A percentile compares a stretch with the other conserved stretches of the same genome.
phyloP scores from a whole-genome alignment of 176 grass and related monocot genomes.

The Calamus simplicifolius region DNA sequence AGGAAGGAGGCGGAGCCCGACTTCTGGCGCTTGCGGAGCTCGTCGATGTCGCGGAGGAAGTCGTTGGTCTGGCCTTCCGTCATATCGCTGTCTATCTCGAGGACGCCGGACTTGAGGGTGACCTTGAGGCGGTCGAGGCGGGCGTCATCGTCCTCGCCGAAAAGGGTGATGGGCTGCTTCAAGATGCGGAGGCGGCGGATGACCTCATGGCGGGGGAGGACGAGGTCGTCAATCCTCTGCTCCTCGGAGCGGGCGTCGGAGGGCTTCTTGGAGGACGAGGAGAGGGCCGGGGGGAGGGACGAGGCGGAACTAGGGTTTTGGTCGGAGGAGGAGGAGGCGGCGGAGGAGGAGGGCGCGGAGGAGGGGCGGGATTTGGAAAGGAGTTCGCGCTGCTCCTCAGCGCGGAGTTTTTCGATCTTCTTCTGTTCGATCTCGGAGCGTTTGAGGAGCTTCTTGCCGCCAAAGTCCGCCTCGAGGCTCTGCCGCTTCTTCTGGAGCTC shows the following conservation, averaged over 20 bases:
- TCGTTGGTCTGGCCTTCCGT: slow-evolving; percentile 86
- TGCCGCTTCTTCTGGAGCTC: slow-evolving; percentile 80
- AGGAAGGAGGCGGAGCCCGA: slow-evolving; percentile 23
- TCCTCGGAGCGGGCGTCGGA: slow-evolving; percentile 29
- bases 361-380: slow-evolving; percentile 30
- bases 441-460: slow-evolving; percentile 64
- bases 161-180: slow-evolving; percentile 67
- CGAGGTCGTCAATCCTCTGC: slow-evolving; percentile 37
- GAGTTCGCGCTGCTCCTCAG: slow-evolving; percentile 42
- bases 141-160: slow-evolving; percentile 71
- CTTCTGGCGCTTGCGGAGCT: slow-evolving; percentile 73
- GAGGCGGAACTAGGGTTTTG: not conserved
- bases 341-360: not conserved
- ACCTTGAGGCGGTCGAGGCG: slow-evolving; percentile 59
- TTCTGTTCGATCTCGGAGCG: slow-evolving; percentile 90
- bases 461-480: slow-evolving; percentile 51
- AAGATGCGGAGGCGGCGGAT: slow-evolving; percentile 73
- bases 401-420: slow-evolving; percentile 67
- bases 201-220: slow-evolving; percentile 63
- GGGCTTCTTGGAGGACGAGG: slow-evolving; percentile 25
- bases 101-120: slow-evolving; percentile 55
- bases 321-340: slow-evolving; percentile 22
- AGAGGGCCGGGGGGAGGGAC: slow-evolving; percentile 34
- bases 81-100: slow-evolving; percentile 78
- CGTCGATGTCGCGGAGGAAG: slow-evolving; percentile 79